Evolutionary conservation across 345 rosid species (phyloP).

Genomic region (Eucalyptus sideroxylon): DNA sequence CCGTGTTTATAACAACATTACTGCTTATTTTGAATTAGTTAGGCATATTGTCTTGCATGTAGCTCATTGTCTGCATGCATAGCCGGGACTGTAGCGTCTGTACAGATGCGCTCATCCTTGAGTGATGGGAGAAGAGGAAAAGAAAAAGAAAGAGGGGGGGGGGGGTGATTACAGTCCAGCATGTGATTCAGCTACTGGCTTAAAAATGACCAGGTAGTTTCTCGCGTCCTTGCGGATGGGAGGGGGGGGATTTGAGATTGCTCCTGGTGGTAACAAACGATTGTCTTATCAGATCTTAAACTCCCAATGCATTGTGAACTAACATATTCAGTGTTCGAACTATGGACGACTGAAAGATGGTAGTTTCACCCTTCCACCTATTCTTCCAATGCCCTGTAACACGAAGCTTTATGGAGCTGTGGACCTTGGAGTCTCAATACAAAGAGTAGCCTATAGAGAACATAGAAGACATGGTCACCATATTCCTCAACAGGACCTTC

Average conservation of each 20-base stretch:
- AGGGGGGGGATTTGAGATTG: not conserved
- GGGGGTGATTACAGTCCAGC: not conserved
- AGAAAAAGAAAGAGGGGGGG: accelerated
- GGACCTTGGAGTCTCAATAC: not conserved
- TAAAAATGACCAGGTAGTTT: not conserved
- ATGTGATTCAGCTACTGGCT: not conserved
- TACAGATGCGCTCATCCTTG: not conserved
- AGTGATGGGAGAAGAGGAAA: not conserved
- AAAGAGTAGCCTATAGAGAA: not conserved
- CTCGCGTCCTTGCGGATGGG: not conserved
- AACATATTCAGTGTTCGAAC: not conserved
- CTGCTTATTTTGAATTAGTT: not conserved
- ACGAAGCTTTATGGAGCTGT: not conserved
- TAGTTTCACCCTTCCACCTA: not conserved
- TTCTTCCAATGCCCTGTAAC: not conserved
- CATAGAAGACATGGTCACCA: not conserved
- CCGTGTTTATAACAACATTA: not conserved
- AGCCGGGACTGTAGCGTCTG: not conserved
- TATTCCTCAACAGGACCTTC: not conserved
- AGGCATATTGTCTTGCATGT: not conserved
- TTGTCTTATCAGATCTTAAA: not conserved
- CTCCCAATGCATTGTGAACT: not conserved
- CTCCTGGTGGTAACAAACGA: not conserved
- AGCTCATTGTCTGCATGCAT: not conserved
- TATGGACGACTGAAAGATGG: not conserved